These are phyloP conservation scores for Salix purpurea DNA, from an alignment of 345 rosid genomes.

Conservation along the genomic window DNA sequence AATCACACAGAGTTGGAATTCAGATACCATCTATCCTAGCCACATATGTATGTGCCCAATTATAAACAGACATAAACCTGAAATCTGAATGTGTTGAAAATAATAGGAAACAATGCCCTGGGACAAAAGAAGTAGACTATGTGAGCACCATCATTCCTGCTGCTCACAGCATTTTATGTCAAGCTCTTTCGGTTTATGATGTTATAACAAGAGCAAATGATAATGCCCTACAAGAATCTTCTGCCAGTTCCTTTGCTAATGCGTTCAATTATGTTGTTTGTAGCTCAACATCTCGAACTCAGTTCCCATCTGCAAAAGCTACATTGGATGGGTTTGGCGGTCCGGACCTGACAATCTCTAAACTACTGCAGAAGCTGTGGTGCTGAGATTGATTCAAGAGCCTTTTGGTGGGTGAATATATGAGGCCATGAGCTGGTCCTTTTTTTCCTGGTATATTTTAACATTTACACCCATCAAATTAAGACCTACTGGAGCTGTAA, in stretches of 20 bases:
- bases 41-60: background rate
- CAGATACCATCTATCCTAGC: background rate
- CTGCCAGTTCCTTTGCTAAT: background rate
- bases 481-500: background rate
- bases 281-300: constrained; percentile 77
- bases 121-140: no score
- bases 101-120: background rate
- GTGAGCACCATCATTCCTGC: no score
- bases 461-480: background rate
- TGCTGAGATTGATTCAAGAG: constrained; percentile 22
- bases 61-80: background rate
- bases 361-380: constrained; percentile 40
- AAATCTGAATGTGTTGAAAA: background rate
- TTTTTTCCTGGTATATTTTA: background rate
- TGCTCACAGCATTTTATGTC: no score
- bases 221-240: background rate
- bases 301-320: constrained; percentile 79
- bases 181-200: no score
- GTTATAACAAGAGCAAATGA: no score
- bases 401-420: background rate
- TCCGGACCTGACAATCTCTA: constrained; percentile 68
- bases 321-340: constrained; percentile 93
- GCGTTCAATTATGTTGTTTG: background rate
- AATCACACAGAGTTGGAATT: no score
- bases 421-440: background rate